Conservation (phyloP, 176 grass and related monocot genomes). For the Paspalum notatum region DNA sequence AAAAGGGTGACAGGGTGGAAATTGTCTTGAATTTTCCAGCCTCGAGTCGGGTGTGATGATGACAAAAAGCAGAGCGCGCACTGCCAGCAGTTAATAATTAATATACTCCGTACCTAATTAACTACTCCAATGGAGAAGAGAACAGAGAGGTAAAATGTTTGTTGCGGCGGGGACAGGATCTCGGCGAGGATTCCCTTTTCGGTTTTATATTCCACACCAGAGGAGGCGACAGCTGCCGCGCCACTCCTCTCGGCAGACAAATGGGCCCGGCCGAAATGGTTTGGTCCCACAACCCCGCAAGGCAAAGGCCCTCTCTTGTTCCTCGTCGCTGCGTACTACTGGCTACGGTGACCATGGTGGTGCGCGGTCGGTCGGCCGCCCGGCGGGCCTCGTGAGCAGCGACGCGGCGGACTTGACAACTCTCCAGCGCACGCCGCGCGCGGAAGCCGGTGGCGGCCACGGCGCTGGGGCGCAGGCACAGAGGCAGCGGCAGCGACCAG, state of each 20-base stretch:
- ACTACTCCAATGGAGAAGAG: too few relatives aligned
- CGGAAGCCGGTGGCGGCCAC: neutral
- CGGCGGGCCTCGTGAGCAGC: neutral
- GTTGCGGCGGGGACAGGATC: constrained; percentile 45
- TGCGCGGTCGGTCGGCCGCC: too few relatives aligned
- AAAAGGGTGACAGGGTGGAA: neutral
- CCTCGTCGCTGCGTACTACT: too few relatives aligned
- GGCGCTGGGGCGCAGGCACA: constrained; percentile 6
- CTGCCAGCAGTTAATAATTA: neutral
- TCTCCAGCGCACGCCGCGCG: neutral
- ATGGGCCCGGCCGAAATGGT: neutral
- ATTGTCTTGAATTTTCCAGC: neutral
- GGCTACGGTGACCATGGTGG: too few relatives aligned
- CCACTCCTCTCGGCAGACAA: neutral
- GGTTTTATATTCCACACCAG: constrained; percentile 17
- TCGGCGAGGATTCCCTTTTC: neutral
- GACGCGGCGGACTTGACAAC: neutral
- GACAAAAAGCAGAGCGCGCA: neutral
- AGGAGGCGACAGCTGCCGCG: constrained; percentile 5
- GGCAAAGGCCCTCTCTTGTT: too few relatives aligned
- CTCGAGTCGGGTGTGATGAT: neutral
- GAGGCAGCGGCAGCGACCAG: neutral
- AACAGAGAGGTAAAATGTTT: neutral
- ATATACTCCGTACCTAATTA: too few relatives aligned
- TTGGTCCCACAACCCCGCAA: neutral